Evolutionary conservation across 768 basidiomycete species (phyloP).

Genomic region (Trametes cingulata): DNA sequence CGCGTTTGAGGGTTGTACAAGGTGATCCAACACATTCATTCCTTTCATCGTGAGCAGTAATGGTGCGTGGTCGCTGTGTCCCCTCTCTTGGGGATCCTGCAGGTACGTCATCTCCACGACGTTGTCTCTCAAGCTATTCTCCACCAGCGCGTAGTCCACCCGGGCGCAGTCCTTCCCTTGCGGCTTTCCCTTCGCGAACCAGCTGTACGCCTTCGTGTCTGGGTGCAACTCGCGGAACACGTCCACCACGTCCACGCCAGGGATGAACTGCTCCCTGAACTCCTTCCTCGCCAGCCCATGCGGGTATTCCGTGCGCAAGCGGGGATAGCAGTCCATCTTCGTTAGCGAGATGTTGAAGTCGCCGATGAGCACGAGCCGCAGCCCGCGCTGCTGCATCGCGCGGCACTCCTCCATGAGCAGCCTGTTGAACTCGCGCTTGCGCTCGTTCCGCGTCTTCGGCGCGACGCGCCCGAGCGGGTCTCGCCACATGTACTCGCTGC

Average conservation of each 20-base stretch:
- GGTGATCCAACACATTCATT: slow-evolving; percentile 8
- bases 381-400: slow-evolving; percentile 24
- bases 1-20: no score
- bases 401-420: slow-evolving; percentile 26
- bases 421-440: slow-evolving; percentile 30
- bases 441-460: slow-evolving; percentile 29
- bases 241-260: slow-evolving; percentile 23
- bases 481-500: slow-evolving; percentile 30
- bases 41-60: slow-evolving; percentile 21
- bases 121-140: slow-evolving; percentile 15
- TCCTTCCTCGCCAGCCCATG: slow-evolving; percentile 27
- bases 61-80: slow-evolving; percentile 30
- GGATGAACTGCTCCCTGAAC: slow-evolving; percentile 29
- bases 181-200: slow-evolving; percentile 31
- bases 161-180: slow-evolving; percentile 28
- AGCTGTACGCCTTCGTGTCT: slow-evolving; percentile 25
- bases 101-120: slow-evolving; percentile 26
- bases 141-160: slow-evolving; percentile 30
- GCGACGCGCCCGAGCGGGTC: slow-evolving; percentile 19
- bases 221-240: slow-evolving; percentile 25
- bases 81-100: slow-evolving; percentile 26
- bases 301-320: slow-evolving; percentile 28
- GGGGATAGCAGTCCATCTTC: slow-evolving; percentile 24
- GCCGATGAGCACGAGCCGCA: slow-evolving; percentile 27
- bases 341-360: slow-evolving; percentile 31